phyloP scores from a whole-genome alignment of 1,284 basidiomycete species.

The Agaricales sp. region DNA sequence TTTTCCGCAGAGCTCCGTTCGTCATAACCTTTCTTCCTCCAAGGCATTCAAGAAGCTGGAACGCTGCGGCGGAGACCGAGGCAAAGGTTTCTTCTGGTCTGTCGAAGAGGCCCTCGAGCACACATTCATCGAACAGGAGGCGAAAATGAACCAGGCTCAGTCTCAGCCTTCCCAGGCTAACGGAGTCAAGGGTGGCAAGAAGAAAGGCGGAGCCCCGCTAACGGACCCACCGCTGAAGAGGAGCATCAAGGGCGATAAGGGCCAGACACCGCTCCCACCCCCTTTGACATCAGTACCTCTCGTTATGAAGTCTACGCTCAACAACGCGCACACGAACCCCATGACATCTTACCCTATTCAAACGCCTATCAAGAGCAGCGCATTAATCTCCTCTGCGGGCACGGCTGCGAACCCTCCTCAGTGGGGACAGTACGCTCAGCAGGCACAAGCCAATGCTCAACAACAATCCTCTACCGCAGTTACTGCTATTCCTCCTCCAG shows the following conservation, averaged over 20 bases:
- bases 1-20: slow-evolving; percentile 68
- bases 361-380: neutral
- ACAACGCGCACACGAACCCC: slow-evolving; percentile 12
- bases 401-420: neutral
- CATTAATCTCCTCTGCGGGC: neutral
- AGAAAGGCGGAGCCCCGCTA: slow-evolving; percentile 35
- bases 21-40: slow-evolving; percentile 85
- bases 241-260: slow-evolving; percentile 49
- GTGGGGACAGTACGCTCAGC: neutral
- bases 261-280: slow-evolving; percentile 47
- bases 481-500: neutral
- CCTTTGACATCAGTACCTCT: slow-evolving; percentile 56
- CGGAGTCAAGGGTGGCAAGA: slow-evolving; percentile 34
- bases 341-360: slow-evolving; percentile 8
- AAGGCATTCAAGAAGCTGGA: slow-evolving; percentile 83
- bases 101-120: slow-evolving; percentile 67
- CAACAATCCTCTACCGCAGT: neutral
- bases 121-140: slow-evolving; percentile 58
- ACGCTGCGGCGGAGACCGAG: slow-evolving; percentile 73
- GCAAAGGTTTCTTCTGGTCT: slow-evolving; percentile 87
- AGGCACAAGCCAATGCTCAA: neutral
- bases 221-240: slow-evolving; percentile 55
- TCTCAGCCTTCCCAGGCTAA: neutral
- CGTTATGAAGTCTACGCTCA: slow-evolving; percentile 21
- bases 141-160: slow-evolving; percentile 25